These are phyloP conservation scores for Amanita subjunquillea DNA, from an alignment of 768 basidiomycete genomes.

Conservation along the genomic window DNA sequence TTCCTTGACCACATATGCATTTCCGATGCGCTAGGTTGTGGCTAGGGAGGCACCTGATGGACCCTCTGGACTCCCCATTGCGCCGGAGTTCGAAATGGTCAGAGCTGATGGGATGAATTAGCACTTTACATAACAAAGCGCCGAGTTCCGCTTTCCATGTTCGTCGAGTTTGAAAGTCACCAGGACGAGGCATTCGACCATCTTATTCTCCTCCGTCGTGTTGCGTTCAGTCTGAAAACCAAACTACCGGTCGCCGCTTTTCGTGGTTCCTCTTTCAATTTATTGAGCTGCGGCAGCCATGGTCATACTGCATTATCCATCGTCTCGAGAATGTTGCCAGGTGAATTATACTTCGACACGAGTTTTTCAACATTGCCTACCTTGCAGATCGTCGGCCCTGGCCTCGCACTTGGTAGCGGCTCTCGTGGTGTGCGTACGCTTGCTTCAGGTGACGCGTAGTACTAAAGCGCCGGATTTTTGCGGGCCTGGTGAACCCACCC, in stretches of 20 bases:
- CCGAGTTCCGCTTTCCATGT: neutral
- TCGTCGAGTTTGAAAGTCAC: neutral
- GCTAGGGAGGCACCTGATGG: too few relatives aligned
- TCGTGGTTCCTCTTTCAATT: neutral
- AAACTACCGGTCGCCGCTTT: too few relatives aligned
- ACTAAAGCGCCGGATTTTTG: slow-evolving; percentile 21
- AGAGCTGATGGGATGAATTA: too few relatives aligned
- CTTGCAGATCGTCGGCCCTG: neutral
- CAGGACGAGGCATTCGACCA: neutral
- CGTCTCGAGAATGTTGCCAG: neutral
- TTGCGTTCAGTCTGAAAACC: neutral
- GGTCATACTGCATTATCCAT: slow-evolving; percentile 1
- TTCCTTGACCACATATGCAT: too few relatives aligned
- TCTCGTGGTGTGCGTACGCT: slow-evolving; percentile 30
- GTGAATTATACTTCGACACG: neutral
- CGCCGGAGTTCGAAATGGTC: too few relatives aligned
- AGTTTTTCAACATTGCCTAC: neutral
- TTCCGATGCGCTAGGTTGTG: too few relatives aligned
- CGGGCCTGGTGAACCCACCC: neutral
- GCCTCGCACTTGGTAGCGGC: slow-evolving; percentile 20
- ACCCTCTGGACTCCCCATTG: too few relatives aligned
- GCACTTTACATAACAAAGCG: too few relatives aligned
- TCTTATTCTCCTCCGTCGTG: neutral
- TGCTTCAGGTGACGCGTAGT: slow-evolving; percentile 15
- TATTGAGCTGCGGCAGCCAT: neutral